These are phyloP conservation scores for Trichomonas vaginalis DNA, from an alignment of 208 protist species.

Conservation along the genomic window DNA sequence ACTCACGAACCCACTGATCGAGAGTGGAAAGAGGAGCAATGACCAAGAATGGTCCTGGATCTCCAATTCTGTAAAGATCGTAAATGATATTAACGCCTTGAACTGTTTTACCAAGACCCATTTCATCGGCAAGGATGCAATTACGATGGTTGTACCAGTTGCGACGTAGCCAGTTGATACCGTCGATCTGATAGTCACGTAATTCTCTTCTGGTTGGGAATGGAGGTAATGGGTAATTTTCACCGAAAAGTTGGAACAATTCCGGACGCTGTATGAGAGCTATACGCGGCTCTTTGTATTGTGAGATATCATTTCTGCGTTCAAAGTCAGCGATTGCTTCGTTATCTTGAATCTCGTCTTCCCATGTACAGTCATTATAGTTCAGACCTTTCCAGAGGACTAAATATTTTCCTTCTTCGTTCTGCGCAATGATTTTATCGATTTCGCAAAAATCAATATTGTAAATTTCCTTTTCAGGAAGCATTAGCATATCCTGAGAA, in stretches of 20 bases:
- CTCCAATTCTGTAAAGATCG: neutral
- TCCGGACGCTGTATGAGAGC: neutral
- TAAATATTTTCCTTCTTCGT: neutral
- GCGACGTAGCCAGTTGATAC: conserved; percentile 81
- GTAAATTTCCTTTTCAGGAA: neutral
- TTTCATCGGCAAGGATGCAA: conserved; percentile 87
- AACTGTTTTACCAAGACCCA: conserved; percentile 47
- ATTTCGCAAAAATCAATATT: neutral
- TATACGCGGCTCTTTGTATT: neutral
- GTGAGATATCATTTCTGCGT: neutral
- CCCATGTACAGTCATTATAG: neutral
- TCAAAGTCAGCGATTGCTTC: neutral
- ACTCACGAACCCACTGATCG: neutral
- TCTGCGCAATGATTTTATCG: neutral
- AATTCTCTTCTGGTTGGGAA: neutral
- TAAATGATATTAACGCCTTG: neutral
- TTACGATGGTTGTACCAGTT: conserved; percentile 42
- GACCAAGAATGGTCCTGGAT: conserved; percentile 6
- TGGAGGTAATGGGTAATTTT: neutral
- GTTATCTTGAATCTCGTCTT: neutral
- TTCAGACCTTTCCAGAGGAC: neutral
- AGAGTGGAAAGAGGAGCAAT: neutral
- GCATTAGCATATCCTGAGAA: neutral
- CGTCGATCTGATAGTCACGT: neutral
- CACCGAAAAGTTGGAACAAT: neutral